A percentile compares a stretch with the other conserved stretches of the same genome.
phyloP scores from a whole-genome alignment of 192 early-diverging fungal genomes.

The Backusella circina region DNA sequence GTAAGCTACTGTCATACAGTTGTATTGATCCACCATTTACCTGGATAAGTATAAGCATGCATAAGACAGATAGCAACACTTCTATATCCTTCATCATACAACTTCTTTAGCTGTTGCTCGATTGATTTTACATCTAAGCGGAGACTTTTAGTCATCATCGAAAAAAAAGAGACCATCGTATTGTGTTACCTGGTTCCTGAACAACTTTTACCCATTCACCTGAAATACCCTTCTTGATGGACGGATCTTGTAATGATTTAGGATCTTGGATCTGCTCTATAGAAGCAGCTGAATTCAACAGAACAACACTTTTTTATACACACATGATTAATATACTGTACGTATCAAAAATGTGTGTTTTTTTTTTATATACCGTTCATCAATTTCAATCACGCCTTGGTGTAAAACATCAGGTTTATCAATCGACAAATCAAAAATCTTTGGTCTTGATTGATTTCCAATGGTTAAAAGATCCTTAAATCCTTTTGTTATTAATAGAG shows the following conservation, averaged over 20 bases:
- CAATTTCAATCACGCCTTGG: slow-evolving; percentile 72
- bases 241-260: slow-evolving; percentile 30
- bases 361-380: slow-evolving; percentile 91
- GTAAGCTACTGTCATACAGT: neutral
- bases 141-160: neutral
- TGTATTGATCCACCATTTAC: slow-evolving; percentile 21
- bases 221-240: slow-evolving; percentile 66
- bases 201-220: slow-evolving; percentile 83
- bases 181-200: slow-evolving; percentile 51
- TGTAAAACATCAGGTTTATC: slow-evolving; percentile 85
- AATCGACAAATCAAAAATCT: slow-evolving; percentile 92
- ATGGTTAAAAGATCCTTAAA: slow-evolving; percentile 82
- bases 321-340: neutral
- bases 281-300: slow-evolving; percentile 71
- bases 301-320: slow-evolving; percentile 57
- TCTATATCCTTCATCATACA: slow-evolving; percentile 70
- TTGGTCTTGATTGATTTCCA: slow-evolving; percentile 86
- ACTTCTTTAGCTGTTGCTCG: slow-evolving; percentile 50
- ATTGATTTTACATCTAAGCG: slow-evolving; percentile 55
- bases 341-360: no score
- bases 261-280: slow-evolving; percentile 38
- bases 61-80: slow-evolving; percentile 92
- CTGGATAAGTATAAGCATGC: slow-evolving; percentile 90
- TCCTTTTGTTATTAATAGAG: slow-evolving; percentile 87
- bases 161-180: neutral